A percentile compares a stretch with the other conserved stretches of the same genome.
phyloP scores from a whole-genome alignment of 768 basidiomycete species.

The Xerocomellus intermedius region DNA sequence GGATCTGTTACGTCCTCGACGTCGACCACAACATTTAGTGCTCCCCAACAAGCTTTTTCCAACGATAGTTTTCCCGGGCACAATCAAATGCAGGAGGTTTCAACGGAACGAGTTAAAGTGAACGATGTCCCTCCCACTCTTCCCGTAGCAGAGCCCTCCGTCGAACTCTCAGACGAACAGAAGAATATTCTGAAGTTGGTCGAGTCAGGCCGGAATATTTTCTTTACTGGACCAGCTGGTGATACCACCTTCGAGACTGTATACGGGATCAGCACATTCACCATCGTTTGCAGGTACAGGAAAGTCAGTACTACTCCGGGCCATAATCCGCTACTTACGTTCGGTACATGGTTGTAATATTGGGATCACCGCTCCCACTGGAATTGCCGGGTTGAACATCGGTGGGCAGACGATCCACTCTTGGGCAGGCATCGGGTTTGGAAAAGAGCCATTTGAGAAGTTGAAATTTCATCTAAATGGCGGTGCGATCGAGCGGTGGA shows the following conservation, averaged over 20 bases:
- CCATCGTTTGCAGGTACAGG: slow-evolving; percentile 49
- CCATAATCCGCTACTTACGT: slow-evolving; percentile 48
- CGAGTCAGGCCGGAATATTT: slow-evolving; percentile 55
- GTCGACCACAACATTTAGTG: background rate
- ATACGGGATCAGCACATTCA: background rate
- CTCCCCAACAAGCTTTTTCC: background rate
- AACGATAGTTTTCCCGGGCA: background rate
- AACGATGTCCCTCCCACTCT: background rate
- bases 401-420: slow-evolving; percentile 68
- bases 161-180: slow-evolving; percentile 41
- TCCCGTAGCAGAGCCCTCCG: slow-evolving; percentile 3
- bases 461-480: slow-evolving; percentile 39
- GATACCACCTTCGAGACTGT: background rate
- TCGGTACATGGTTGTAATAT: slow-evolving; percentile 33
- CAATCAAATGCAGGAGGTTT: background rate
- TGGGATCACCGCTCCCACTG: slow-evolving; percentile 66
- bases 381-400: slow-evolving; percentile 68
- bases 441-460: slow-evolving; percentile 44
- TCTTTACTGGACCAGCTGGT: slow-evolving; percentile 80
- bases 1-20: slow-evolving; percentile 2
- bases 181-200: slow-evolving; percentile 43
- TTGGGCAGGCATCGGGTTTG: slow-evolving; percentile 63
- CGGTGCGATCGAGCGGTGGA: slow-evolving; percentile 46
- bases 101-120: background rate
- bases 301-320: slow-evolving; percentile 67